Evolutionary conservation across 352 stramenopile species (phyloP).

Genomic region (Globisporangium takayamanum): DNA sequence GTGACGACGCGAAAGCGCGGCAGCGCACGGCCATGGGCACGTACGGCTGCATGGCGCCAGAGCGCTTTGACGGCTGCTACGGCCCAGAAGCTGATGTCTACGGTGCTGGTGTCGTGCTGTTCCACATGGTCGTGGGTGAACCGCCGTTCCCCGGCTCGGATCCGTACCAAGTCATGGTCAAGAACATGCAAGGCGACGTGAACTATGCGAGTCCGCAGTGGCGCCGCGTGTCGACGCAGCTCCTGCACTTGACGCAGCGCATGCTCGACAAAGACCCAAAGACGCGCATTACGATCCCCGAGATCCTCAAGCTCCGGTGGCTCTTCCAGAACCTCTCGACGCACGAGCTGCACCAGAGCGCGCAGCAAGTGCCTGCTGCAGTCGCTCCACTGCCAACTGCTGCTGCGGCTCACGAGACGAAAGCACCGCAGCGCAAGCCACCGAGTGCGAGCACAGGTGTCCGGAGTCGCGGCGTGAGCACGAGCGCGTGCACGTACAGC

Average conservation of each 20-base stretch:
- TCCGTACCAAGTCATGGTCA: conserved; percentile 46
- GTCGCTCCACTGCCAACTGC: background rate
- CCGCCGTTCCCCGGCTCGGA: conserved; percentile 39
- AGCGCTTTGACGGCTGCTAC: conserved; percentile 45
- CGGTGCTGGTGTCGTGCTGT: conserved; percentile 50
- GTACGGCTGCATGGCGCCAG: conserved; percentile 59
- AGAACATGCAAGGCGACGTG: conserved; percentile 57
- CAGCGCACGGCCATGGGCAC: conserved; percentile 27
- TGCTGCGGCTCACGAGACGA: background rate
- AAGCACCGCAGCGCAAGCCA: background rate
- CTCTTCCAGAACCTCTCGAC: conserved; percentile 26
- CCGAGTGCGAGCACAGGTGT: background rate
- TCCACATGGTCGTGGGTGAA: conserved; percentile 49
- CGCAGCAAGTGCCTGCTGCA: background rate
- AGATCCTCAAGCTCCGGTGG: conserved; percentile 52
- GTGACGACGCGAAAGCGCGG: conserved; percentile 6
- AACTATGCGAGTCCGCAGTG: conserved; percentile 34
- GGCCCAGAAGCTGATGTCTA: conserved; percentile 57
- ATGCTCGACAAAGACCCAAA: conserved; percentile 51
- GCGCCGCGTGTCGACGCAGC: conserved; percentile 23
- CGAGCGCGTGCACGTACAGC: conserved; percentile 5
- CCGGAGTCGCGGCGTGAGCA: conserved; percentile 1
- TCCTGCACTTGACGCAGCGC: conserved; percentile 28
- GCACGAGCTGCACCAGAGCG: conserved; percentile 3
- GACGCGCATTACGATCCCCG: conserved; percentile 37